These are phyloP conservation scores for Pelargonium nanum DNA, from an alignment of 345 rosid species.

Conservation along the genomic window DNA sequence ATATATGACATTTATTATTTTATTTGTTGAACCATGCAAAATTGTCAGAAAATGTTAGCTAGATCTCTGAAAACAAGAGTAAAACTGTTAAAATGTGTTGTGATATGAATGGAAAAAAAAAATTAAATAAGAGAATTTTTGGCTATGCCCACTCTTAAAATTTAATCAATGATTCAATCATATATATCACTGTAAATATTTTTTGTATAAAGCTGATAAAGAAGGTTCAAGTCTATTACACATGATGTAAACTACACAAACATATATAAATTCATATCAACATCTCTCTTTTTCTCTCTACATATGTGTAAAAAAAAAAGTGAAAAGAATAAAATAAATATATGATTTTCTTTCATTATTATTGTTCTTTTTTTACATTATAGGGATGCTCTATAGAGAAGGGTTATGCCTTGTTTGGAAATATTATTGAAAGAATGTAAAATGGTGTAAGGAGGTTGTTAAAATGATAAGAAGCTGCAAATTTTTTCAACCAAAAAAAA, in stretches of 20 bases:
- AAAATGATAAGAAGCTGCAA: no score
- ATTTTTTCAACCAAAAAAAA: no score
- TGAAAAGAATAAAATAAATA: slow-evolving; percentile 2
- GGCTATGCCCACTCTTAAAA: slow-evolving; percentile 13
- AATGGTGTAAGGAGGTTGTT: no score
- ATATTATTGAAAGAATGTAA: no score
- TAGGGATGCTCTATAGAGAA: no score
- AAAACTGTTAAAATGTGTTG: neutral
- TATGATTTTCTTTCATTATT: slow-evolving; percentile 6
- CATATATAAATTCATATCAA: neutral
- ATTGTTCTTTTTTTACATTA: no score
- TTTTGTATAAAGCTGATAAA: slow-evolving; percentile 17
- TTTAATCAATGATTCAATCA: slow-evolving; percentile 45
- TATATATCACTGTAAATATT: slow-evolving; percentile 20
- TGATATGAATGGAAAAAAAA: neutral
- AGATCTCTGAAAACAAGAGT: neutral
- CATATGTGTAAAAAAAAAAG: slow-evolving; percentile 5
- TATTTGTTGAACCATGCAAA: slow-evolving; percentile 17
- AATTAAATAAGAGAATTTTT: slow-evolving; percentile 15
- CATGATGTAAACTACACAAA: slow-evolving; percentile 18
- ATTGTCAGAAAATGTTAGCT: slow-evolving; percentile 17
- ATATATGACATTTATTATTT: no score
- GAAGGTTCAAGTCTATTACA: slow-evolving; percentile 7
- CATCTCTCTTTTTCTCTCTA: slow-evolving; percentile 1
- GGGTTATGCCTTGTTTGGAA: no score